Percentiles rank a stretch among this genome's conserved stretches.
These are phyloP conservation scores for Scleromitrula shiraiana DNA, from an alignment of 2,329 filamentous ascomycete genomes.

Conservation along the genomic window DNA sequence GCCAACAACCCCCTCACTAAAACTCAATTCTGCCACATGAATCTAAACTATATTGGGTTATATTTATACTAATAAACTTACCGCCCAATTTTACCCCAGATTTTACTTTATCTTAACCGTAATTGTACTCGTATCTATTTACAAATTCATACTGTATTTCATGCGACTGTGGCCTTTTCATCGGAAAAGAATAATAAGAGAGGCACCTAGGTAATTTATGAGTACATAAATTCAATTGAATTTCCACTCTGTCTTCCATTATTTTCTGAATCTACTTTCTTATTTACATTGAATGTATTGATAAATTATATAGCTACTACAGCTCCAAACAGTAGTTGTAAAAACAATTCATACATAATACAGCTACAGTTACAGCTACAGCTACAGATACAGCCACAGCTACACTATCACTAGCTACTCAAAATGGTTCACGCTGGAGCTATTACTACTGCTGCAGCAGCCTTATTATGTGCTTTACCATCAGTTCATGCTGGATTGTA, in stretches of 20 bases:
- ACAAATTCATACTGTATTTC: background rate
- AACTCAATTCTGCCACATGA: background rate
- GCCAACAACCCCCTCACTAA: too few species aligned
- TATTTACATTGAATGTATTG: slow-evolving; percentile 1
- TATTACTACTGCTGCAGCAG: slow-evolving; percentile 46
- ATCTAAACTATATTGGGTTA: background rate
- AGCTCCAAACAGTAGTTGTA: slow-evolving; percentile 17
- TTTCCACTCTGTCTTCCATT: too few species aligned
- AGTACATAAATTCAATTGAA: background rate
- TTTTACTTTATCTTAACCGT: background rate
- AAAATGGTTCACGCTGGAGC: slow-evolving; percentile 47
- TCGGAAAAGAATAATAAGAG: background rate
- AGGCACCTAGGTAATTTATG: background rate
- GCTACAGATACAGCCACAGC: background rate
- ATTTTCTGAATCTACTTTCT: too few species aligned
- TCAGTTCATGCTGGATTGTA: slow-evolving; percentile 64
- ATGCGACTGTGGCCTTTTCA: slow-evolving; percentile 12
- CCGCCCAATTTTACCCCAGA: slow-evolving; percentile 7
- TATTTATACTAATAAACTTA: too few species aligned
- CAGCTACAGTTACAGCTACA: slow-evolving; percentile 5
- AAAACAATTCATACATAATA: background rate
- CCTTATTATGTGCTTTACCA: slow-evolving; percentile 58
- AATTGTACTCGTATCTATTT: background rate
- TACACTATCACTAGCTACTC: background rate
- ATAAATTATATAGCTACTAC: slow-evolving; percentile 16